Conservation (phyloP, 495 filamentous ascomycete species). For the Friedmanniomyces endolithicus region DNA sequence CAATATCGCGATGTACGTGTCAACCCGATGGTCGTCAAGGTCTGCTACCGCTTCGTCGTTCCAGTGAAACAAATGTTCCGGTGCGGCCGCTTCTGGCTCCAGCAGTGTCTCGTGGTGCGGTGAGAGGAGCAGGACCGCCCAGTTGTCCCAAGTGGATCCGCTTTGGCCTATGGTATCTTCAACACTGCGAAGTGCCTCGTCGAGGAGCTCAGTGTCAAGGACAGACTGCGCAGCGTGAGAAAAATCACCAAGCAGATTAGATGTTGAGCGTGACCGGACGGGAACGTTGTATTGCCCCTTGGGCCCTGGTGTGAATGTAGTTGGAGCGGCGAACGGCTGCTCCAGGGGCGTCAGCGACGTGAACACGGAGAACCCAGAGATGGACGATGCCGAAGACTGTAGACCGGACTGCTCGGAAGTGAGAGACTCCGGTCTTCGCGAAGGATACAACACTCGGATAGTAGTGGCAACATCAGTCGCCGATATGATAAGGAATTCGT, state of each 20-base stretch:
- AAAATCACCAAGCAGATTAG: no score
- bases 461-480: constrained; percentile 61
- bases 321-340: neutral
- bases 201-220: neutral
- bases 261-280: no score
- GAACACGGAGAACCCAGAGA: constrained; percentile 47
- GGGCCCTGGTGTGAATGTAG: neutral
- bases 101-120: no score
- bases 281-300: neutral
- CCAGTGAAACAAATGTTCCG: neutral
- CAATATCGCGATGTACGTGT: neutral
- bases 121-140: neutral
- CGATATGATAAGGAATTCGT: constrained; percentile 53
- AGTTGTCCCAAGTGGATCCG: neutral
- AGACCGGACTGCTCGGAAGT: constrained; percentile 36
- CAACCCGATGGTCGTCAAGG: neutral
- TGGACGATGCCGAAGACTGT: constrained; percentile 52
- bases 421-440: constrained; percentile 43
- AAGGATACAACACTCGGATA: constrained; percentile 59
- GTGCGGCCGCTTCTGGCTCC: no score
- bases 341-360: neutral
- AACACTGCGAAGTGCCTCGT: neutral
- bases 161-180: neutral
- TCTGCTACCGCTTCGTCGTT: neutral
- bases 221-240: no score